phyloP scores from a whole-genome alignment of 108 stramenopile species.

The Cyclotella sp. region DNA sequence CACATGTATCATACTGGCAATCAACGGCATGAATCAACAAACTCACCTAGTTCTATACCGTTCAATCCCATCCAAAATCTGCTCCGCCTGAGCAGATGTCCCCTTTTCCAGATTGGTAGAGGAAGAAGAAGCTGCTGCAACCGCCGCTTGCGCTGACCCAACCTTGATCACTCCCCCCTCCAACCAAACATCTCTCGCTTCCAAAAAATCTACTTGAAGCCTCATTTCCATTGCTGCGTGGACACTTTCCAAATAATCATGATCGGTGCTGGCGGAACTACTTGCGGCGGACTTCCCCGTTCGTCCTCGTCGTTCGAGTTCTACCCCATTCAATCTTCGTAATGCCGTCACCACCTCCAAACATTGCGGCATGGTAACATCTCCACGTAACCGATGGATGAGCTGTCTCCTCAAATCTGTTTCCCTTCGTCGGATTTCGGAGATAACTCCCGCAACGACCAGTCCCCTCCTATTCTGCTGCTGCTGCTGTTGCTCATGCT shows the following conservation, averaged over 20 bases:
- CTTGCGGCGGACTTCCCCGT: not conserved
- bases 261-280: not conserved
- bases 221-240: conserved; percentile 81
- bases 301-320: conserved; percentile 66
- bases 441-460: conserved; percentile 77
- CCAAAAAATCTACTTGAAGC: conserved; percentile 86
- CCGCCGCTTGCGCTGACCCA: conserved; percentile 45
- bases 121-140: conserved; percentile 29
- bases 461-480: conserved; percentile 53
- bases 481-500: not conserved
- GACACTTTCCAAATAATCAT: conserved; percentile 65
- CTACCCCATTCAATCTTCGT: conserved; percentile 82
- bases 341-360: conserved; percentile 86
- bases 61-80: conserved; percentile 87
- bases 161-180: conserved; percentile 55
- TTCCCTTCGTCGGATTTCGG: conserved; percentile 81
- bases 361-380: conserved; percentile 91
- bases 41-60: conserved; percentile 82
- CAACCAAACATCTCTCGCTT: conserved; percentile 86
- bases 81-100: conserved; percentile 62
- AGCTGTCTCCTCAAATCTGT: conserved; percentile 78
- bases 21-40: conserved; percentile 8
- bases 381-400: conserved; percentile 68
- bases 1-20: not conserved
- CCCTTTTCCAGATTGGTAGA: conserved; percentile 13